phyloP scores from a whole-genome alignment of 164 flowering plant species.

The Houttuynia cordata region DNA sequence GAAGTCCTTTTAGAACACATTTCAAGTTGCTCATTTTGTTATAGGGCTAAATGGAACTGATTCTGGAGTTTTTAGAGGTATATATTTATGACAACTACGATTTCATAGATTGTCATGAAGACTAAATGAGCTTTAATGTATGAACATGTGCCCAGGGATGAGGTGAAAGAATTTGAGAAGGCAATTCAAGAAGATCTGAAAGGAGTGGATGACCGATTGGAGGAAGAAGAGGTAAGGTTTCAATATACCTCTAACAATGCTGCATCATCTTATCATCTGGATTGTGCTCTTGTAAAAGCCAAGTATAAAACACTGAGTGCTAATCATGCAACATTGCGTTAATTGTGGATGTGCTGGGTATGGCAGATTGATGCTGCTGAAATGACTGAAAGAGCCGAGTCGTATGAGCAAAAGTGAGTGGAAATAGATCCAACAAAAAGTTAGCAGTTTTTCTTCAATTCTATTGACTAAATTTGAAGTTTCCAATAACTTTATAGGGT shows the following conservation, averaged over 20 bases:
- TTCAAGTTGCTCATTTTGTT: too few relatives aligned
- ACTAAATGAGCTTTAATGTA: not conserved
- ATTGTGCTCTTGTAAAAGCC: not conserved
- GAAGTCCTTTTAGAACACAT: too few relatives aligned
- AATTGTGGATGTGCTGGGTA: not conserved
- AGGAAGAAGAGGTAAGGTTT: conserved; percentile 82
- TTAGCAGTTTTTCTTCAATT: not conserved
- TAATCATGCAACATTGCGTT: not conserved
- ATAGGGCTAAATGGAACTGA: too few relatives aligned
- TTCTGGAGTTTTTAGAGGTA: not conserved
- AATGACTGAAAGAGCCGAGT: conserved; percentile 62
- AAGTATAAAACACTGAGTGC: too few relatives aligned
- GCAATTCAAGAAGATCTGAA: conserved; percentile 74
- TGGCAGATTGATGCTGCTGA: conserved; percentile 92
- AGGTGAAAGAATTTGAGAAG: conserved; percentile 88
- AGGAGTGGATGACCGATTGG: conserved; percentile 76
- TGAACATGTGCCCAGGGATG: conserved; percentile 45
- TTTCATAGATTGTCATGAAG: not conserved
- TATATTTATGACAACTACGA: not conserved
- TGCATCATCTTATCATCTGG: not conserved
- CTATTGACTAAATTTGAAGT: not conserved
- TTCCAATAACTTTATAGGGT: conserved; percentile 24
- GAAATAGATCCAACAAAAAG: not conserved
- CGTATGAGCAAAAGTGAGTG: conserved; percentile 67
- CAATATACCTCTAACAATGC: not conserved